Base-by-base conservation (phyloP, 2,329 filamentous ascomycete genomes). In the Penicillium sp. region DNA sequence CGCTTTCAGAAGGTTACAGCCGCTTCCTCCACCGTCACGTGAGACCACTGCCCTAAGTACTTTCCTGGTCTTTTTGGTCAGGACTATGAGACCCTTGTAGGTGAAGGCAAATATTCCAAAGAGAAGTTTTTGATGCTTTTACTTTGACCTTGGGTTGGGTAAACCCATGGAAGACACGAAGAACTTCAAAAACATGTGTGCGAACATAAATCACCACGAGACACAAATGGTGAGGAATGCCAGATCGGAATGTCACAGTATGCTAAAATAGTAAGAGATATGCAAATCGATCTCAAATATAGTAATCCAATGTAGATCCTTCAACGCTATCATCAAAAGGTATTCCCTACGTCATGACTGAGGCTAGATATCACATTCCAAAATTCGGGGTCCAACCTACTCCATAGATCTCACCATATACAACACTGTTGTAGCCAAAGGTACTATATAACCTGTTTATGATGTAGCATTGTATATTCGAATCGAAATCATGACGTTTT, bases 1-100 rank as follows among this genome's bases (percentile, higher is more conserved):
- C 49, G 62, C 22, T 54, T 63, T 63, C 57, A 55, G 61, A 63
- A 63, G 55, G 62, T 65, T 65, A 49, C 62, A 65, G 45, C 49
- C 8, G 16, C 27, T 31, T 46, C 38, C 24, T 42, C 21, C 1
- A 3, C 2, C 13, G 18, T 63, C 62, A 65, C 60, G 58, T 65
- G 62, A 52, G 16, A 13, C 2, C 1, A 2, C 18, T 50, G 47
- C 47, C 47, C 47, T 50, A 49, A 10, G 13, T 32, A 36, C 34
- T 36, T 18, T 14, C 5, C 10, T 8, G 13, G 11, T 14, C 10
- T 38, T 32, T 16, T 10, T 13, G 18, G 6, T 21, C 16, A 40
- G 18, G 18, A 3, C 10, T n/a, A 9, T 21, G 6, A 21, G 11
- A 11, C 14, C 9, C 14, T 44, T 44, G n/a, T n/a, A 32, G 18